These are phyloP conservation scores for Penicillium sp. DNA, from an alignment of 2,329 filamentous ascomycete genomes.

Conservation along the genomic window DNA sequence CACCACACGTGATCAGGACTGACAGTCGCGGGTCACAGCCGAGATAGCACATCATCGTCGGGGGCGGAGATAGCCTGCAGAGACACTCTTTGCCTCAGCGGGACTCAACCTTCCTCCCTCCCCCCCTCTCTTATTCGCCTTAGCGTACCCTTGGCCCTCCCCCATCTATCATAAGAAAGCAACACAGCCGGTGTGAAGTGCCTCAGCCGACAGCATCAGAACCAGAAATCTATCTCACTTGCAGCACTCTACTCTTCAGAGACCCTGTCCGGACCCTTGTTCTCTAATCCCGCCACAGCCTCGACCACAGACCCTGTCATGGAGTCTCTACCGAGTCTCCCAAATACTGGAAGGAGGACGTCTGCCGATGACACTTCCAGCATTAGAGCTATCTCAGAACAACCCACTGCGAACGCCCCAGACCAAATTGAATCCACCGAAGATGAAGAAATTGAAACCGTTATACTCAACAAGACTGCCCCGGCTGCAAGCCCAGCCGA, in stretches of 20 bases:
- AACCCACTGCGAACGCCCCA: conserved; percentile 4
- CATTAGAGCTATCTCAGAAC: conserved; percentile 13
- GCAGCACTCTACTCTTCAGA: too few species aligned
- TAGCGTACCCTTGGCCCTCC: too few species aligned
- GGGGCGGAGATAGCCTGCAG: too few species aligned
- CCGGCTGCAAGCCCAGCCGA: conserved; percentile 12
- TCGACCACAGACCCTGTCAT: conserved; percentile 18
- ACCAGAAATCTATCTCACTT: too few species aligned
- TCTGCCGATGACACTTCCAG: conserved; percentile 21
- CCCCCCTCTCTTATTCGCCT: too few species aligned
- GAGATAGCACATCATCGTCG: neutral
- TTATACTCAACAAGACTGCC: conserved; percentile 25
- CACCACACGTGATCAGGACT: conserved; percentile 1
- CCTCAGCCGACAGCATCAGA: too few species aligned
- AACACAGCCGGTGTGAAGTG: too few species aligned
- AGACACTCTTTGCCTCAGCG: neutral
- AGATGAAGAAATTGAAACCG: conserved; percentile 26
- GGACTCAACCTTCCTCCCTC: too few species aligned
- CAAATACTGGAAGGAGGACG: conserved; percentile 23
- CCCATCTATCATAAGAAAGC: too few species aligned
- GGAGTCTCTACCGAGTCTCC: conserved; percentile 31
- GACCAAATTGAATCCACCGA: conserved; percentile 17
- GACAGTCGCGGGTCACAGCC: conserved; percentile 6
- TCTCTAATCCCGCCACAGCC: neutral
- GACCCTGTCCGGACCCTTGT: neutral